A percentile compares a stretch with the other conserved stretches of the same genome.
Conservation (phyloP, 345 rosid species). For the Pseudoturritis turrita region DNA sequence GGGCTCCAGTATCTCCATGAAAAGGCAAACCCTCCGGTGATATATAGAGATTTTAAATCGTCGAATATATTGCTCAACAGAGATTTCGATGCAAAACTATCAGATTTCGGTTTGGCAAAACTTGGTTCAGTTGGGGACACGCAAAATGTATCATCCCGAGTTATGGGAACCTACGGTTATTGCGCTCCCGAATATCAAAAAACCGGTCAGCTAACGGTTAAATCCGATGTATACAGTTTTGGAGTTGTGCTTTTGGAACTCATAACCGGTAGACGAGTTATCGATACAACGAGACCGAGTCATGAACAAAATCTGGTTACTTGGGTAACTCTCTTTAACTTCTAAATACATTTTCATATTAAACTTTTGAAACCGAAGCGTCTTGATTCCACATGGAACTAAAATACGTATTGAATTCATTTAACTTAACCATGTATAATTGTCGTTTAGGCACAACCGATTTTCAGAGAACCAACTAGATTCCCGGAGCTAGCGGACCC, state of each 20-base stretch:
- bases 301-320: conserved; percentile 62
- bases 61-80: conserved; percentile 67
- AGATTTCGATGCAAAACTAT: conserved; percentile 55
- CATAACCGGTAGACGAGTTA: conserved; percentile 70
- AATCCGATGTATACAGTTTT: conserved; percentile 84
- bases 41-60: conserved; percentile 76
- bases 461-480: conserved; percentile 50
- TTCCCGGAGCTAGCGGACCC: conserved; percentile 63
- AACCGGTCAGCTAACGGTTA: conserved; percentile 62
- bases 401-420: neutral
- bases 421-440: neutral
- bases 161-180: conserved; percentile 79
- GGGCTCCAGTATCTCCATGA: conserved; percentile 77
- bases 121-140: conserved; percentile 71
- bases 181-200: conserved; percentile 89
- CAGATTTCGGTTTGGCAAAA: conserved; percentile 87
- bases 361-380: neutral
- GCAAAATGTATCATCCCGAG: conserved; percentile 64
- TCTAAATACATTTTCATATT: neutral
- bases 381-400: neutral
- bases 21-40: conserved; percentile 80
- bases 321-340: conserved; percentile 48
- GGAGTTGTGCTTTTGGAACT: conserved; percentile 81
- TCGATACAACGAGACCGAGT: conserved; percentile 49
- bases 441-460: conserved; percentile 54